Base-by-base conservation (phyloP, 208 protist species). In the Trypanosoma rangeli region DNA sequence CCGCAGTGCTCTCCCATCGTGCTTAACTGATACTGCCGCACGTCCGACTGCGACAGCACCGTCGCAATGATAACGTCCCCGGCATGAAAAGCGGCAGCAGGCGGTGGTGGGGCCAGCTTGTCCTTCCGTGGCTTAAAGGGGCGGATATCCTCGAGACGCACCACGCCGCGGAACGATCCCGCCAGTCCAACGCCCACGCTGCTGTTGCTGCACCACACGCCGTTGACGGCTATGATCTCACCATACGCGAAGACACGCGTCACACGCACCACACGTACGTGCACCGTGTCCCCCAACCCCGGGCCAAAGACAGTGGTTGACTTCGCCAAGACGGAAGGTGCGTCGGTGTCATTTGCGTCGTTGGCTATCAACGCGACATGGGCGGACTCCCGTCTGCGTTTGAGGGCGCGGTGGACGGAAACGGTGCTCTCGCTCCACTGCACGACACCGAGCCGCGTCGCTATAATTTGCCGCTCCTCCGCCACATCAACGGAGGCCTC, bases 11-110 rank as follows among this genome's bases (percentile, higher is more conserved):
- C 73, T 18, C 57, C 54, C 0, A 83, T 60, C 15, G 88, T 94
- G 58, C 79, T 89, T 31, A 94, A 79, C 68, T 94, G 85, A 59
- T 86, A 94, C 77, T 90, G 85, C 3, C 84, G 85, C 39, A 70
- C 88, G 53, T 94, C 88, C 1, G 86, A 90, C 78, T 94, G 88
- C 24, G 85, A 91, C 24, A 94, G 73, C 7, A 94, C 88, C 83
- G 84, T 80, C 13, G 88, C 88, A 15, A 85, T 42, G 37, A 92
- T 73, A 5, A 94, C 85, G 63, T 94, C 88, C 5, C 88, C 88
- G 1, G 74, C 48, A 10, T 74, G 70, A 65, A 89, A 92, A 12
- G 84, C 70, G 29, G 77, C 55, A 22, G 88, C 64, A 4, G 84
- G 88, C 5, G 83, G 53, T 20, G 81, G 85, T 0, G 88, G 84